A percentile compares a stretch with the other conserved stretches of the same genome.
phyloP scores from a whole-genome alignment of 495 filamentous ascomycete genomes.

The Aspergillus ellipticus region DNA sequence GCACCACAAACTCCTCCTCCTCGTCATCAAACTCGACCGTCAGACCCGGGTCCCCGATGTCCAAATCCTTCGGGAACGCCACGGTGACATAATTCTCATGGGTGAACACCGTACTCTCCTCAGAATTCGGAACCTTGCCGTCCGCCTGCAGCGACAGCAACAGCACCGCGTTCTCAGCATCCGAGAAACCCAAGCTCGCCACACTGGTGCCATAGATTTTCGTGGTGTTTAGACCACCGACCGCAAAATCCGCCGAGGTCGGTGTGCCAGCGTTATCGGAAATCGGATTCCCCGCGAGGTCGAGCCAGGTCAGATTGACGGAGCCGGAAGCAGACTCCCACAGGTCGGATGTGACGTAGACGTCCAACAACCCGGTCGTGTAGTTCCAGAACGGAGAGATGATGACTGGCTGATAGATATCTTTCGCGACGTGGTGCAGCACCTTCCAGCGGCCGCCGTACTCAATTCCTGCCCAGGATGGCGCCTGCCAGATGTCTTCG shows the following conservation, averaged over 20 bases:
- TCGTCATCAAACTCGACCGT: slow-evolving; percentile 36
- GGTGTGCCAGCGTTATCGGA: slow-evolving; percentile 30
- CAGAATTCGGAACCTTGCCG: slow-evolving; percentile 52
- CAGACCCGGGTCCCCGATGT: slow-evolving; percentile 54
- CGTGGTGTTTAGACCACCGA: slow-evolving; percentile 61
- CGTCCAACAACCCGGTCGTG: slow-evolving; percentile 48
- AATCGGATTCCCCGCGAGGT: slow-evolving; percentile 35
- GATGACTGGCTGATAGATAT: slow-evolving; percentile 59
- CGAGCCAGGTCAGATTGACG: slow-evolving; percentile 37
- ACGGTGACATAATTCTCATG: slow-evolving; percentile 58
- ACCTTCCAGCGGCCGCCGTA: slow-evolving; percentile 65
- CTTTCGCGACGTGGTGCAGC: slow-evolving; percentile 56
- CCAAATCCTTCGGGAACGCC: slow-evolving; percentile 47
- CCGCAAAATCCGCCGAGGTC: slow-evolving; percentile 37
- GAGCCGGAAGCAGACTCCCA: slow-evolving; percentile 34
- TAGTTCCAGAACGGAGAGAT: slow-evolving; percentile 60
- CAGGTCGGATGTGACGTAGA: slow-evolving; percentile 55
- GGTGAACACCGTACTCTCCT: slow-evolving; percentile 41
- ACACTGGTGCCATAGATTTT: slow-evolving; percentile 45
- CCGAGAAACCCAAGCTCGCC: slow-evolving; percentile 27
- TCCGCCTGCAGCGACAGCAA: slow-evolving; percentile 51
- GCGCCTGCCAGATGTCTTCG: slow-evolving; percentile 68
- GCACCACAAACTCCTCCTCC: slow-evolving; percentile 49
- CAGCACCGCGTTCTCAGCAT: slow-evolving; percentile 48
- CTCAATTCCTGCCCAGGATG: slow-evolving; percentile 63